Evolutionary conservation across 257 asterid genomes (phyloP).

Genomic region (Paulownia fortunei): DNA sequence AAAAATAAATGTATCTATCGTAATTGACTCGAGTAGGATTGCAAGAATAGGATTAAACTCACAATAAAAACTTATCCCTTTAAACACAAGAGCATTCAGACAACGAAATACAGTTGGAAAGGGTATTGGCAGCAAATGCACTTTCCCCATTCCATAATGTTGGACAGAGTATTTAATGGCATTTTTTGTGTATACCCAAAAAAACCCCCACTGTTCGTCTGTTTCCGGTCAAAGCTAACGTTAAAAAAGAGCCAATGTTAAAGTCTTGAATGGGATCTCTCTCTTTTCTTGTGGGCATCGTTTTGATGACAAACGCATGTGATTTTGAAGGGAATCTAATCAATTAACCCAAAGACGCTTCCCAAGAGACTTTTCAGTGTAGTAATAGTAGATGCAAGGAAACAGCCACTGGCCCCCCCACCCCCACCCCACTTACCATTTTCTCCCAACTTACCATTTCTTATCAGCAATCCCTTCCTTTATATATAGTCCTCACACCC

Average conservation of each 20-base stretch:
- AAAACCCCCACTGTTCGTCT: not conserved
- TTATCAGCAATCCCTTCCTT: slow-evolving; percentile 36
- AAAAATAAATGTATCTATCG: too few species aligned
- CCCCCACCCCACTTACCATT: slow-evolving; percentile 14
- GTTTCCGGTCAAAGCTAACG: slow-evolving; percentile 32
- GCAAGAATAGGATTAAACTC: too few species aligned
- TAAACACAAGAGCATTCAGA: not conserved
- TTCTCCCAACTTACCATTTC: slow-evolving; percentile 39
- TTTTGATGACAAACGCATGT: slow-evolving; percentile 70
- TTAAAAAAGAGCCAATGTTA: not conserved
- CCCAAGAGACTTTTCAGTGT: slow-evolving; percentile 44
- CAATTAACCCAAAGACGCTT: slow-evolving; percentile 46
- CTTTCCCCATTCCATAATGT: slow-evolving; percentile 48
- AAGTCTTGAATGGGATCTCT: not conserved
- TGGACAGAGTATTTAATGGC: slow-evolving; percentile 33
- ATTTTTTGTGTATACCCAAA: slow-evolving; percentile 6
- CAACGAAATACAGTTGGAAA: slow-evolving; percentile 22
- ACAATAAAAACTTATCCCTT: too few species aligned
- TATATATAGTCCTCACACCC: slow-evolving; percentile 39
- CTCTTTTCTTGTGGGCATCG: not conserved
- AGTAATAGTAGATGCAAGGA: slow-evolving; percentile 21
- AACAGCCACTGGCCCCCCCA: slow-evolving; percentile 28
- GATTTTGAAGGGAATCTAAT: slow-evolving; percentile 65
- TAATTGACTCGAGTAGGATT: too few species aligned
- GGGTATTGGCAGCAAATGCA: slow-evolving; percentile 33